Conservation (phyloP, 179 eudicot species). For the Silene vulgaris region DNA sequence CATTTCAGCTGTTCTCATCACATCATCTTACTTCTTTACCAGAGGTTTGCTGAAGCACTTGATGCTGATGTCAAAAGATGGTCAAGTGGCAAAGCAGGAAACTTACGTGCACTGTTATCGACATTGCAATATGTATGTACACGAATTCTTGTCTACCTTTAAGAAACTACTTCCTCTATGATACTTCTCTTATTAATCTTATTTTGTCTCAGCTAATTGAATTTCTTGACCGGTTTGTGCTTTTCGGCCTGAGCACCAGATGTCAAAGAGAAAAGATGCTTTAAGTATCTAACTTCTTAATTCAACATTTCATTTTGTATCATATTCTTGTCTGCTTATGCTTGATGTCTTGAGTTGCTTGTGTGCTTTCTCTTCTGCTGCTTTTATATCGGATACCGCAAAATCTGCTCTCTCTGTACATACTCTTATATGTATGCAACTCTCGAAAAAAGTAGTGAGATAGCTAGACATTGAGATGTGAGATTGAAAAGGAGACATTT, state of each 20-base stretch:
- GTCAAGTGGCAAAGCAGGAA: slow-evolving; percentile 92
- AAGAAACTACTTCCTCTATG: background rate
- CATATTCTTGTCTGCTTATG: background rate
- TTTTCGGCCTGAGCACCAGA: background rate
- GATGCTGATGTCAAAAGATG: slow-evolving; percentile 96
- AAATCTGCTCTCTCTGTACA: background rate
- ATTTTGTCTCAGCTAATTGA: background rate
- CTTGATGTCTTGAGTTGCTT: background rate
- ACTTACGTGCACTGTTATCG: slow-evolving; percentile 90
- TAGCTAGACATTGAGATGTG: background rate
- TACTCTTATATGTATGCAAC: slow-evolving; percentile 12
- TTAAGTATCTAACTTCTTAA: background rate
- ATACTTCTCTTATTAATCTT: background rate
- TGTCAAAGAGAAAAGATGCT: background rate
- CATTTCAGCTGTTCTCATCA: background rate
- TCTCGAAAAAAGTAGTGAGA: background rate
- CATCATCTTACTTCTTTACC: slow-evolving; percentile 25
- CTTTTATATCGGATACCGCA: background rate
- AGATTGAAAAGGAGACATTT: slow-evolving; percentile 25
- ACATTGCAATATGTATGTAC: slow-evolving; percentile 91
- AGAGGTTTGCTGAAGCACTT: slow-evolving; percentile 83
- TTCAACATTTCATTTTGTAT: background rate
- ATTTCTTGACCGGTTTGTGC: background rate
- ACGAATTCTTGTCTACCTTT: background rate
- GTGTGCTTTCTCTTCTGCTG: background rate